Conservation (phyloP, 164 flowering plant genomes). For the Magnolia changhungtana region DNA sequence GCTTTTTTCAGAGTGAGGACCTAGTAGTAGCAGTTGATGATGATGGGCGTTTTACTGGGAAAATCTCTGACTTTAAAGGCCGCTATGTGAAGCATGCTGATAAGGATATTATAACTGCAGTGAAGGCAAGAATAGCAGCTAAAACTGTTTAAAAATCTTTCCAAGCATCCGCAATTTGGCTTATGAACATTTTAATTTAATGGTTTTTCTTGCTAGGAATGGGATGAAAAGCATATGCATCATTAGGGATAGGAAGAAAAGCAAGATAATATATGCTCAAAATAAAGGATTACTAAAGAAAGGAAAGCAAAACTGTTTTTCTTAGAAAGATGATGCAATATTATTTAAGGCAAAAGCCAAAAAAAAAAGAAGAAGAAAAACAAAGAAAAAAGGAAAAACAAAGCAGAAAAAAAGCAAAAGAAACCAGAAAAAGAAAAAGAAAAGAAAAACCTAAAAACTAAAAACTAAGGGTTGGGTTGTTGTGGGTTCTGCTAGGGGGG, state of each 20-base stretch:
- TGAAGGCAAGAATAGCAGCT: slow-evolving; percentile 42
- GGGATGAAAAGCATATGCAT: neutral
- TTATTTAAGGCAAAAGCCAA: neutral
- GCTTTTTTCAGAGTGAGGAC: slow-evolving; percentile 57
- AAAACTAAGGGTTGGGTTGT: no score
- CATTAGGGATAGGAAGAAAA: neutral
- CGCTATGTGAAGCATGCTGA: slow-evolving; percentile 94
- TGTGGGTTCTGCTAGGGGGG: no score
- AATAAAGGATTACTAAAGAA: neutral
- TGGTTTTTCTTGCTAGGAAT: neutral
- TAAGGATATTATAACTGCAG: slow-evolving; percentile 67
- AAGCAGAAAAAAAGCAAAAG: no score
- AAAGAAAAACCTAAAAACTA: no score
- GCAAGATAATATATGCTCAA: neutral
- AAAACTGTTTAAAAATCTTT: neutral
- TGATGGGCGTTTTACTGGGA: slow-evolving; percentile 83
- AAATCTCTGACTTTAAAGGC: slow-evolving; percentile 65
- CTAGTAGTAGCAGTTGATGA: slow-evolving; percentile 91
- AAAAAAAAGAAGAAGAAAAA: no score
- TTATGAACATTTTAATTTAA: neutral
- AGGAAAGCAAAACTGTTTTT: neutral
- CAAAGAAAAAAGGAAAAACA: neutral
- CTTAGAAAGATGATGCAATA: no score
- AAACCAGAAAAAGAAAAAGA: no score
- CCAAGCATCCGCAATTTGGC: neutral